These are phyloP conservation scores for Exophiala calicioides DNA, from an alignment of 2,329 filamentous ascomycete genomes.

Conservation along the genomic window DNA sequence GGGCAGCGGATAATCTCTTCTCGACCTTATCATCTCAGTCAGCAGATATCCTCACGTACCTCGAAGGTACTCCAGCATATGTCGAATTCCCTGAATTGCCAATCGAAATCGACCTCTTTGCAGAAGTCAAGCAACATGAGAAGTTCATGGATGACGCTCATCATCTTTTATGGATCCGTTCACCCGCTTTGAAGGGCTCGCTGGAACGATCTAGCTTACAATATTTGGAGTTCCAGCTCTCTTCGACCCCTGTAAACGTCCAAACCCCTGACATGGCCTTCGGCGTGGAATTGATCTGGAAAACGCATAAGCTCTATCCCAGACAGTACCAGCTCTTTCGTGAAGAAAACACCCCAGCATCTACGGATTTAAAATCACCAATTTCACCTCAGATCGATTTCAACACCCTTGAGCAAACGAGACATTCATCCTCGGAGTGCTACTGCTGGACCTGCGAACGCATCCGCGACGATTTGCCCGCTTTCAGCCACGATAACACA, in stretches of 20 bases:
- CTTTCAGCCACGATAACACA: too few species aligned
- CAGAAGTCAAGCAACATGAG: constrained; percentile 9
- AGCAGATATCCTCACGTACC: constrained; percentile 24
- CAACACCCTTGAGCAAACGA: neutral
- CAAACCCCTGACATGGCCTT: neutral
- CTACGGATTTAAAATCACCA: neutral
- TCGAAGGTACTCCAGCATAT: constrained; percentile 23
- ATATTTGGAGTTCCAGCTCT: too few species aligned
- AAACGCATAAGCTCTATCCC: constrained; percentile 23
- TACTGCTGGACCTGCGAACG: constrained; percentile 26
- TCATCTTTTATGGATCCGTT: constrained; percentile 24
- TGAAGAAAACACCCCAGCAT: neutral
- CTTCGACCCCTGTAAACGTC: constrained; percentile 4
- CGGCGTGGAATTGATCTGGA: constrained; percentile 18
- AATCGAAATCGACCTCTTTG: constrained; percentile 12
- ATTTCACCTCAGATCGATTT: neutral
- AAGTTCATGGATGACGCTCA: constrained; percentile 16
- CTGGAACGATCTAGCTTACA: constrained; percentile 12
- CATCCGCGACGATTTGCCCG: constrained; percentile 18
- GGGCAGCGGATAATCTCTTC: constrained; percentile 21
- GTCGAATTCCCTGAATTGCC: constrained; percentile 7
- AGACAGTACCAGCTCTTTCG: constrained; percentile 6
- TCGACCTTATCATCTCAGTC: constrained; percentile 20
- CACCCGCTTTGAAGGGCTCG: constrained; percentile 19
- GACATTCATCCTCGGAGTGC: constrained; percentile 3